These are phyloP conservation scores for Melastoma candidum DNA, from an alignment of 441 rosid genomes.

Conservation along the genomic window DNA sequence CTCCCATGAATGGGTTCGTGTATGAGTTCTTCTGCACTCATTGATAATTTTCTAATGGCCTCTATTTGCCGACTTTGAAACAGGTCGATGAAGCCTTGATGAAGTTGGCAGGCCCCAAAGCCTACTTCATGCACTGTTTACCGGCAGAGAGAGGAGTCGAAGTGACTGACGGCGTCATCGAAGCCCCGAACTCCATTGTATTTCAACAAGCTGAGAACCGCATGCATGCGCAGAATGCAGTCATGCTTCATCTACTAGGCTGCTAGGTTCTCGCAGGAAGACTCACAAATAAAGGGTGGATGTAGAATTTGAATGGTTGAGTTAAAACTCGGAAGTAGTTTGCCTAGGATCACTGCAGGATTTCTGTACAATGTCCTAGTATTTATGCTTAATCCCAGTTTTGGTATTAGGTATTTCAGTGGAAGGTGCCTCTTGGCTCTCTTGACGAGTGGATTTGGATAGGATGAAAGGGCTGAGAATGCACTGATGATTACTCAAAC, in stretches of 20 bases:
- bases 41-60: background rate
- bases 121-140: conserved; percentile 95
- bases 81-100: conserved; percentile 84
- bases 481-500: no score
- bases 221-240: conserved; percentile 92
- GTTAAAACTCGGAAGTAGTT: no score
- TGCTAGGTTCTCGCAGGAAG: conserved; percentile 1
- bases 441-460: no score
- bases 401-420: no score
- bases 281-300: background rate
- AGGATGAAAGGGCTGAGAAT: no score
- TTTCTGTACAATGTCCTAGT: no score
- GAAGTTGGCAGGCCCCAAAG: conserved; percentile 81
- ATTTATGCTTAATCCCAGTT: no score
- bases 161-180: conserved; percentile 80
- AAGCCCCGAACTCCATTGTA: conserved; percentile 88
- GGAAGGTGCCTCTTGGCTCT: no score
- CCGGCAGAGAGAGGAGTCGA: conserved; percentile 97
- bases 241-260: conserved; percentile 83
- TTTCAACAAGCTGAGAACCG: conserved; percentile 99
- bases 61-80: conserved; percentile 7
- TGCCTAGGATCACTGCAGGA: no score
- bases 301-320: no score
- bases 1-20: background rate
- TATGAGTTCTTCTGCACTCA: background rate